Evolutionary conservation across 2,329 filamentous ascomycete genomes (phyloP), one percentile per base, ranked within the genome.

Genomic region (Sporothrix curviconia): DNA sequence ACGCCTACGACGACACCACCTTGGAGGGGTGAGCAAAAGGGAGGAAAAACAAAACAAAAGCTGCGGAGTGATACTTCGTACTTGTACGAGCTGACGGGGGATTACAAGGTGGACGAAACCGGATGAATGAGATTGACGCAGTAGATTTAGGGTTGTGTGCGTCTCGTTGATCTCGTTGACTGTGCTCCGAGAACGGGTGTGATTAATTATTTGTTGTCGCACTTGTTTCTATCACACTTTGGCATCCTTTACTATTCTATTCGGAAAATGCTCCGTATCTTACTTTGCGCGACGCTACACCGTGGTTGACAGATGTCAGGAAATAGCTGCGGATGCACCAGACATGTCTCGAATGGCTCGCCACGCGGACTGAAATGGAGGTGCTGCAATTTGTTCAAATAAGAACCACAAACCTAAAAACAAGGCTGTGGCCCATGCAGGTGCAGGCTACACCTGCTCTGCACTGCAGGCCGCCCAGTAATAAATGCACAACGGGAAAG

Each of bases 81-180:
- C n/a, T n/a, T n/a, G n/a, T n/a, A n/a, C n/a, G n/a, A n/a, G n/a
- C n/a, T n/a, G n/a, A 24, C 11, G 19, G 44, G 34, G 24, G 28
- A 44, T 28, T 22, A 43, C 19, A 43, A 12, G 25, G 22, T 25
- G 42, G n/a, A 8, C 24, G 24, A n/a, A 49, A n/a, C n/a, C n/a
- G n/a, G n/a, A n/a, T n/a, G n/a, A n/a, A n/a, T n/a, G n/a, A n/a
- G n/a, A n/a, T n/a, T n/a, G n/a, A n/a, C n/a, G 47, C 12, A 34
- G 47, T 51, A 17, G 36, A 53, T 53, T 52, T 53, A 34, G 37
- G 32, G 50, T 53, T 53, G 50, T 42, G n/a, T n/a, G n/a, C n/a
- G n/a, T n/a, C n/a, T n/a, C n/a, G n/a, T n/a, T n/a, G n/a, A n/a
- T n/a, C n/a, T n/a, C n/a, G n/a, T n/a, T n/a, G n/a, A n/a, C n/a